Evolutionary conservation across 768 basidiomycete genomes (phyloP), one percentile per base, ranked within the genome.

Genomic region (Omphalotus guepiniiformis): DNA sequence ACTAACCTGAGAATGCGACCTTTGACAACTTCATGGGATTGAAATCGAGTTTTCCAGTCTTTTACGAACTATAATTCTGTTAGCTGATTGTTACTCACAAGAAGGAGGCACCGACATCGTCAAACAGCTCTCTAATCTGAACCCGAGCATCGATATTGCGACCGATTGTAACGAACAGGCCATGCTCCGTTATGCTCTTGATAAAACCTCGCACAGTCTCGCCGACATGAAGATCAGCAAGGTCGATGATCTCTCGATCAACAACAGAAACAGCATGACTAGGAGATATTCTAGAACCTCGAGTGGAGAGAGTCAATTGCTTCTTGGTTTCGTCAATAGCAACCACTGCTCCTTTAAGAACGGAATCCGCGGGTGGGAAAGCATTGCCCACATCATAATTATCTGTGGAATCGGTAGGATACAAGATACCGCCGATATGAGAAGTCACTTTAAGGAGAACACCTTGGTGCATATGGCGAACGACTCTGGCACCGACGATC

Each of bases 51-150:
- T 67, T 94, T 87, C 95, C 95, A 99, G 32, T 97, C 94, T 66
- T 97, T 96, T 58, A 97, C 79, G 65, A 80, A 98, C 91, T 96
- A 55, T 18, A 51, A 49, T 29, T 39, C n/a, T 39, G 56, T 32
- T 47, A 49, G 26, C 36, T 37, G 30, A 23, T 18, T 19, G 28
- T 36, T 21, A 22, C 18, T 9, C 28, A 13, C 27, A 47, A 43
- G 22, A 22, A 47, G 11, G 50, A 53, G 79, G 6, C 26, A 58
- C 71, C 36, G 38, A 78, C 78, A 49, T 93, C 92, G 58, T 96
- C 90, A 60, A 95, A 96, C 4, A 95, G 76, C 65, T 96, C 91
- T 59, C 78, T 83, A 60, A 97, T 97, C 67, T 95, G 92, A 22
- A 99, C 84, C 15, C 94, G 82, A 47, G 88, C 93, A 58, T 93